These are phyloP conservation scores for Cucurbita maxima DNA, from an alignment of 306 rosid genomes.

Conservation along the genomic window DNA sequence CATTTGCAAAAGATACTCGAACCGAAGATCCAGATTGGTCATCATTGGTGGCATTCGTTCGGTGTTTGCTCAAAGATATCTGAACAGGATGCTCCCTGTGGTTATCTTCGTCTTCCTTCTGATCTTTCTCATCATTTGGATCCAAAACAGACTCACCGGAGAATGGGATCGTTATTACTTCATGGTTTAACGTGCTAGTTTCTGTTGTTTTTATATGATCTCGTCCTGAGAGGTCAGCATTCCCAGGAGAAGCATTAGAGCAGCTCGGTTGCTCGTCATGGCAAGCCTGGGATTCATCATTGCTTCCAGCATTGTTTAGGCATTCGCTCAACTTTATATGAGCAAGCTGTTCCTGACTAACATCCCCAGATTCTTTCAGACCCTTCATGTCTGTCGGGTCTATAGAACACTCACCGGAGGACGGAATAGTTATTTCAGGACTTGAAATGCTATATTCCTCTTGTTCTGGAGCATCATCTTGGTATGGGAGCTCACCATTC, in stretches of 20 bases:
- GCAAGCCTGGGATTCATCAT: neutral
- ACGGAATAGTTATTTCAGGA: neutral
- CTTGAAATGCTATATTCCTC: slow-evolving; percentile 19
- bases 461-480: slow-evolving; percentile 14
- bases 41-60: slow-evolving; percentile 17
- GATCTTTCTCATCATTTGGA: neutral
- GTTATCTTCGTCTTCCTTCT: slow-evolving; percentile 1
- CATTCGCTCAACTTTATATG: neutral
- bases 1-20: slow-evolving; percentile 16
- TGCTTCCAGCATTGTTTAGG: neutral
- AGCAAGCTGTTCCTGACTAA: neutral
- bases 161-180: slow-evolving; percentile 6
- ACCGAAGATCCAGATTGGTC: slow-evolving; percentile 26
- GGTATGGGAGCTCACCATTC: neutral
- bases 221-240: neutral
- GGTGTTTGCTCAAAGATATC: slow-evolving; percentile 19
- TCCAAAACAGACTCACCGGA: slow-evolving; percentile 11
- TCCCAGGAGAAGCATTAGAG: neutral
- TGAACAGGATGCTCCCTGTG: slow-evolving; percentile 17
- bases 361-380: neutral
- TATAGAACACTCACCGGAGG: neutral
- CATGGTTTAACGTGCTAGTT: slow-evolving; percentile 17
- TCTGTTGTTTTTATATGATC: slow-evolving; percentile 18
- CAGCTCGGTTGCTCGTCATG: neutral
- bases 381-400: neutral